Conservation (phyloP, 805 yeast genomes). For the Candida hispaniensis region DNA sequence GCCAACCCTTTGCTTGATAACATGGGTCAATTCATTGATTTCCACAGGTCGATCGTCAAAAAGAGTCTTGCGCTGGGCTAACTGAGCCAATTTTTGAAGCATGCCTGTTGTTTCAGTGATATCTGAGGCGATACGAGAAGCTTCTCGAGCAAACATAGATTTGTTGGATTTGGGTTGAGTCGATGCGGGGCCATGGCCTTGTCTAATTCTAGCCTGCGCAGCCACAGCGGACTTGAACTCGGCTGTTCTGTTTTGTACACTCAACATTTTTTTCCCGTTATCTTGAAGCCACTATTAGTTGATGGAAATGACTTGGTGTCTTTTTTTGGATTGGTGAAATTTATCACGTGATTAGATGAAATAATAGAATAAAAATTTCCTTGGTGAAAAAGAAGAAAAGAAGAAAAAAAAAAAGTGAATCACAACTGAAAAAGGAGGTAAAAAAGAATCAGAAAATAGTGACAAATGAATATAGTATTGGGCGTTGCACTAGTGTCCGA, state of each 20-base stretch:
- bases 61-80: constrained; percentile 83
- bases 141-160: constrained; percentile 58
- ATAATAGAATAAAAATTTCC: no score
- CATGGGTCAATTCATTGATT: constrained; percentile 80
- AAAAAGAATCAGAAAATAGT: no score
- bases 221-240: constrained; percentile 90
- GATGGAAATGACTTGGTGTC: no score
- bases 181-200: constrained; percentile 26
- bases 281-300: no score
- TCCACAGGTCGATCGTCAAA: constrained; percentile 93
- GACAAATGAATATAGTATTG: no score
- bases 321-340: no score
- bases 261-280: constrained; percentile 9
- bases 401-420: no score
- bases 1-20: constrained; percentile 72
- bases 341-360: no score
- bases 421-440: no score
- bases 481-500: no score
- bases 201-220: constrained; percentile 54
- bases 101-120: constrained; percentile 77
- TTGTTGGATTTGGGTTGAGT: constrained; percentile 25
- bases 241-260: constrained; percentile 69
- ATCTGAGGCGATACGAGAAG: constrained; percentile 78
- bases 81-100: constrained; percentile 63
- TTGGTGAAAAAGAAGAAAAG: no score